Percentiles rank a stretch among this genome's conserved stretches.
Evolutionary conservation across 1,284 basidiomycete species (phyloP).

Genomic region (Pholiota adiposa): DNA sequence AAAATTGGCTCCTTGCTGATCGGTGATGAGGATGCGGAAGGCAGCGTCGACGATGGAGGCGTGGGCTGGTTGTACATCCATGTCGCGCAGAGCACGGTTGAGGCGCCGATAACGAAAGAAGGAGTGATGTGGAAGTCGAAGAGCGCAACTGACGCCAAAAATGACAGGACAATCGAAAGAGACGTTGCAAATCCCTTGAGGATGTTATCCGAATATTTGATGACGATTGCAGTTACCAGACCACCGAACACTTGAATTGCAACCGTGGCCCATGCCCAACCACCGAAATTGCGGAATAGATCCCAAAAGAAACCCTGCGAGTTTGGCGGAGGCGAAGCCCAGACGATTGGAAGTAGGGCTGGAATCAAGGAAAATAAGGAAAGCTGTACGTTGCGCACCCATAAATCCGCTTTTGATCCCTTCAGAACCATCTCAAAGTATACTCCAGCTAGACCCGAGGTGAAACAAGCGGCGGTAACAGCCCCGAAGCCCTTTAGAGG

Average conservation of each 20-base stretch:
- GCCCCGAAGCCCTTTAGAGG: slow-evolving; percentile 85
- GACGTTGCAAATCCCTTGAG: slow-evolving; percentile 96
- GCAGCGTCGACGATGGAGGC: slow-evolving; percentile 45
- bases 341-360: slow-evolving; percentile 84
- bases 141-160: slow-evolving; percentile 87
- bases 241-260: slow-evolving; percentile 91
- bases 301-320: slow-evolving; percentile 47
- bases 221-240: slow-evolving; percentile 87
- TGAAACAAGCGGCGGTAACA: slow-evolving; percentile 91
- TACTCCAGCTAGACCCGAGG: slow-evolving; percentile 96
- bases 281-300: slow-evolving; percentile 80
- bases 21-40: slow-evolving; percentile 45
- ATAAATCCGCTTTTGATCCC: slow-evolving; percentile 86
- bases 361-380: slow-evolving; percentile 85
- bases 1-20: slow-evolving; percentile 31
- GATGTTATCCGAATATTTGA: slow-evolving; percentile 91
- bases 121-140: slow-evolving; percentile 90
- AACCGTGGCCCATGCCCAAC: slow-evolving; percentile 95
- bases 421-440: slow-evolving; percentile 99
- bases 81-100: slow-evolving; percentile 85
- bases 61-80: slow-evolving; percentile 84
- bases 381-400: slow-evolving; percentile 97
- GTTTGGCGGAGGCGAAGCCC: slow-evolving; percentile 45
- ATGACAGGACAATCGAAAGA: slow-evolving; percentile 91
- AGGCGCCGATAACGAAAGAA: slow-evolving; percentile 84